phyloP scores from a whole-genome alignment of 2,329 filamentous ascomycete species.

The Aureobasidium namibiae region DNA sequence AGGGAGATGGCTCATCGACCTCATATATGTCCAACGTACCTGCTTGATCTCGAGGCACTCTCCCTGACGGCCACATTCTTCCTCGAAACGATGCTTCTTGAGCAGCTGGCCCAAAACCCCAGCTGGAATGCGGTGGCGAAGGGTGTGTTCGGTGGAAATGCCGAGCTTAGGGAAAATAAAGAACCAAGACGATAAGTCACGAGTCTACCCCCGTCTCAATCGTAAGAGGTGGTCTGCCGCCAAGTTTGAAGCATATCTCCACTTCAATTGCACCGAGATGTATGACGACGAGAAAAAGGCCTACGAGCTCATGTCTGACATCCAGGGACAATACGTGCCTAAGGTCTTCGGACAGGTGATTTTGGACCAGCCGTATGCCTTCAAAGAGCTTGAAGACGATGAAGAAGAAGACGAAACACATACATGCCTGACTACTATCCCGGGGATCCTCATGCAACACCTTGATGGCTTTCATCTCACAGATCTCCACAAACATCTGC shows the following conservation, averaged over 20 bases:
- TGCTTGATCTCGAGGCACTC: too few relatives aligned
- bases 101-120: too few relatives aligned
- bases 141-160: too few relatives aligned
- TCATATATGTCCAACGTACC: too few relatives aligned
- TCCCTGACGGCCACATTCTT: too few relatives aligned
- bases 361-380: background rate
- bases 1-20: too few relatives aligned
- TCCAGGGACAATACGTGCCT: background rate
- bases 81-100: too few relatives aligned
- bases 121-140: too few relatives aligned
- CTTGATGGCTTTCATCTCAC: background rate
- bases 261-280: background rate
- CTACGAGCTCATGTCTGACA: background rate
- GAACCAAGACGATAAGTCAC: background rate
- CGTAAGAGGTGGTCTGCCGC: background rate
- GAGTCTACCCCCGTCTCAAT: too few relatives aligned
- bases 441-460: background rate
- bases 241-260: background rate
- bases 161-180: too few relatives aligned
- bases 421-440: too few relatives aligned
- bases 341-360: background rate
- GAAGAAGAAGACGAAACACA: background rate
- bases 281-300: background rate
- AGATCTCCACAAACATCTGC: background rate
- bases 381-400: background rate